Percentiles rank a stretch among this genome's conserved stretches.
These are phyloP conservation scores for Yamadazyma tumulicola DNA, from an alignment of 805 yeast genomes.

Conservation along the genomic window DNA sequence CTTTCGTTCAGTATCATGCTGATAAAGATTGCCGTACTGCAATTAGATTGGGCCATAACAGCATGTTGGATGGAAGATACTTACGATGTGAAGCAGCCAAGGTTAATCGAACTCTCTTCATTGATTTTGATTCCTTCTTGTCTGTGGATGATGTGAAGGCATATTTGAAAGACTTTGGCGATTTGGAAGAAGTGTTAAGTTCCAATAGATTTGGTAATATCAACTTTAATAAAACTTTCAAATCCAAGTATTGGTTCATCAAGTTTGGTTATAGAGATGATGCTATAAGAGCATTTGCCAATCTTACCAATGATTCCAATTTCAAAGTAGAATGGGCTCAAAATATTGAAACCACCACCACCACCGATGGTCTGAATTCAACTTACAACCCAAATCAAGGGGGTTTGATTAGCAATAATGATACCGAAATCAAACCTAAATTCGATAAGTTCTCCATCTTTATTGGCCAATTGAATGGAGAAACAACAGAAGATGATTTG, in stretches of 20 bases:
- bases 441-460: constrained; percentile 73
- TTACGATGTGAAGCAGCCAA: constrained; percentile 89
- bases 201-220: constrained; percentile 35
- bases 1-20: constrained; percentile 80
- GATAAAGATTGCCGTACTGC: constrained; percentile 72
- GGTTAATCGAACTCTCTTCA: constrained; percentile 80
- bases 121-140: constrained; percentile 33
- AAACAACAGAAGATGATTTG: constrained; percentile 54
- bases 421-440: not conserved
- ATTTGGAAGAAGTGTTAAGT: constrained; percentile 61
- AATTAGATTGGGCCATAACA: constrained; percentile 62
- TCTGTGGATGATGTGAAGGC: constrained; percentile 32
- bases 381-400: constrained; percentile 21
- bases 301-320: constrained; percentile 49
- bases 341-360: constrained; percentile 48
- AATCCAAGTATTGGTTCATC: constrained; percentile 60
- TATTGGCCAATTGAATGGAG: constrained; percentile 66
- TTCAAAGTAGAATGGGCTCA: constrained; percentile 83
- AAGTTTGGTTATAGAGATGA: constrained; percentile 81
- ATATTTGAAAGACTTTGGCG: constrained; percentile 58
- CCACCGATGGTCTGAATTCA: constrained; percentile 1
- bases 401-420: not conserved
- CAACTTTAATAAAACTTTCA: constrained; percentile 10
- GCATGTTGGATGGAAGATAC: constrained; percentile 66
- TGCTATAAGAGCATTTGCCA: constrained; percentile 81